These are phyloP conservation scores for Tritrichomonas musculus DNA, from an alignment of 208 protist species.

Conservation along the genomic window DNA sequence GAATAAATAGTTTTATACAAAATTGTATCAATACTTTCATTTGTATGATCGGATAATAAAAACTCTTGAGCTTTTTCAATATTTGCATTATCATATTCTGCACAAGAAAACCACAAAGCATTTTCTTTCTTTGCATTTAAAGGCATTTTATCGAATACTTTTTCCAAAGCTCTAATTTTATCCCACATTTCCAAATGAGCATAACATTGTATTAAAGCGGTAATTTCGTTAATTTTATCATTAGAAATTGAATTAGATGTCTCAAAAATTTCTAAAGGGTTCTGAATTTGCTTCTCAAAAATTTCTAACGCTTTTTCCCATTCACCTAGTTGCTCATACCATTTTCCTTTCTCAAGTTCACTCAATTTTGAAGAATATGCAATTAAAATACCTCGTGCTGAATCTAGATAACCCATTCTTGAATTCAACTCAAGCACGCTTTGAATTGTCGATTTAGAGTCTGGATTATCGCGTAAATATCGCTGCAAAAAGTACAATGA, in stretches of 20 bases:
- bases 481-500: not conserved
- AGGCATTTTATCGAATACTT: not conserved
- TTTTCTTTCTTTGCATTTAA: not conserved
- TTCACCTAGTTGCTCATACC: not conserved
- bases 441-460: not conserved
- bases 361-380: not conserved
- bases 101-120: not conserved
- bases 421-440: not conserved
- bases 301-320: conserved; percentile 19
- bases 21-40: not conserved
- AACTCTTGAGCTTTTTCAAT: not conserved
- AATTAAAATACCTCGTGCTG: not conserved
- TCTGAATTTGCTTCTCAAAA: not conserved
- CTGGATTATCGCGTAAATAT: not conserved
- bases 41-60: not conserved
- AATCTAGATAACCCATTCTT: not conserved
- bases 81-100: not conserved
- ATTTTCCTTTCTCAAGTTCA: not conserved
- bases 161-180: not conserved
- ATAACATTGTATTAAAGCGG: not conserved
- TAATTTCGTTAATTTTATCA: too few species aligned
- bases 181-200: not conserved
- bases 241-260: not conserved
- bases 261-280: too few species aligned
- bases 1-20: not conserved